Conservation (phyloP, 176 grass and related monocot species). For the Chrysopogon serrulatus region DNA sequence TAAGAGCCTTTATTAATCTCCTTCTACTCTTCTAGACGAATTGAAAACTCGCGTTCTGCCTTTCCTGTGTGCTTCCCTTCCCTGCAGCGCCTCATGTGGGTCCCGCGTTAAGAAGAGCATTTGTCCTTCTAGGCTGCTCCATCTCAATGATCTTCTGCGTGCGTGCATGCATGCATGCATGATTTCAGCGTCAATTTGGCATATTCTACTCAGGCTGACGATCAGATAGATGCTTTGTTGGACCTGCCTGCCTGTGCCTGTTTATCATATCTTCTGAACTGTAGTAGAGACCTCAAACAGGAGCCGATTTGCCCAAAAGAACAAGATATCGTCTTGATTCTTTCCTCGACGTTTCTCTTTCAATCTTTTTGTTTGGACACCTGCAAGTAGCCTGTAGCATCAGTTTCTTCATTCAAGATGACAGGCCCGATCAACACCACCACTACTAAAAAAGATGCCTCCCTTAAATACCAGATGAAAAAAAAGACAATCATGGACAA, state of each 20-base stretch:
- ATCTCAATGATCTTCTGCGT: neutral
- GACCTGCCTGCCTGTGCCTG: neutral
- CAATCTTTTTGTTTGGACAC: neutral
- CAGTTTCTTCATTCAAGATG: conserved; percentile 9
- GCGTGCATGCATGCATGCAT: neutral
- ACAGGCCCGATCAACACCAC: neutral
- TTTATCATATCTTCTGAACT: conserved; percentile 19
- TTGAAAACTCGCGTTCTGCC: neutral
- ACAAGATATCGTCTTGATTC: neutral
- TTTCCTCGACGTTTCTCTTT: neutral
- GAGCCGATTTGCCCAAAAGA: neutral
- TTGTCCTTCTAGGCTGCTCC: neutral
- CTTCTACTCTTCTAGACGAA: neutral
- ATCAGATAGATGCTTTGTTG: neutral
- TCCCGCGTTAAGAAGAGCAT: neutral
- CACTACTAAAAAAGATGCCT: neutral
- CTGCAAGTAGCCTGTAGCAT: neutral
- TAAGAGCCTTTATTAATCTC: neutral
- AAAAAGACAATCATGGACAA: neutral
- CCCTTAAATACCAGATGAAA: neutral
- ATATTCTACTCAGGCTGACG: neutral
- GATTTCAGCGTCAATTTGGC: conserved; percentile 25
- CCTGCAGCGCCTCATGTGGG: neutral
- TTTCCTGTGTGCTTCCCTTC: neutral
- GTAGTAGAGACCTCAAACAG: neutral